Base-by-base conservation (phyloP, 2,329 filamentous ascomycete genomes). In the Fusarium lateritium region DNA sequence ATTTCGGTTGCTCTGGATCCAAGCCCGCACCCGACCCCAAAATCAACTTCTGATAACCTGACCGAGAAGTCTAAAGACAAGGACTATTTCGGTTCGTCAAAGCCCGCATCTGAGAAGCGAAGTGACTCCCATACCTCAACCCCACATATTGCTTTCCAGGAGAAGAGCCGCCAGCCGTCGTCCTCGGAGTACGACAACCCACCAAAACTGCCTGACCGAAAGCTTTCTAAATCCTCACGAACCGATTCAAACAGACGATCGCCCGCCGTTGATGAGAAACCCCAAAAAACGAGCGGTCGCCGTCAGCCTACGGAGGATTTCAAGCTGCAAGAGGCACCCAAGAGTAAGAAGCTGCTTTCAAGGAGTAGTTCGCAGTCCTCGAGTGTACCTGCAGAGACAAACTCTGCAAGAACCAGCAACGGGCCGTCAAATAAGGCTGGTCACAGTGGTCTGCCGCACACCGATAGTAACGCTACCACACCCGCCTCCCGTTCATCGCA, bases 141-240 rank as follows among this genome's bases (percentile, higher is more conserved):
- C 17, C 93, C 94, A n/a, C 94, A 97, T 75, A 97, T 97, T 73
- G 92, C 94, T 22, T 97, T 94, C 77, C 94, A 97, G 77, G 93
- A 97, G 74, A 96, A 94, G 79, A 88, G 89, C 3, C 88, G 92
- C 4, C 76, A 79, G 46, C 33, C 74, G 19, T 90, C 89, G 1
- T 88, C 89, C 13, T 81, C 73, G 22, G 73, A 88, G 24, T 83
- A 88, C 31, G 86, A 85, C 38, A 82, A 84, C 2, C 83, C 86
- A 46, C 80, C 83, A 24, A 89, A 84, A 73, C 79, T 81, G 49
- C 81, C 82, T 11, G 36, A 63, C n/a, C 63, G 73, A 10, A 76
- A 73, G 44, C 59, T 79, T 76, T 66, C 85, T 80, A 73, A 86
- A 81, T 77, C 80, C 81, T 43, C 87, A 81, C 54, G 87, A 84